phyloP scores from a whole-genome alignment of 306 rosid genomes.

The Boehmeria nivea region DNA sequence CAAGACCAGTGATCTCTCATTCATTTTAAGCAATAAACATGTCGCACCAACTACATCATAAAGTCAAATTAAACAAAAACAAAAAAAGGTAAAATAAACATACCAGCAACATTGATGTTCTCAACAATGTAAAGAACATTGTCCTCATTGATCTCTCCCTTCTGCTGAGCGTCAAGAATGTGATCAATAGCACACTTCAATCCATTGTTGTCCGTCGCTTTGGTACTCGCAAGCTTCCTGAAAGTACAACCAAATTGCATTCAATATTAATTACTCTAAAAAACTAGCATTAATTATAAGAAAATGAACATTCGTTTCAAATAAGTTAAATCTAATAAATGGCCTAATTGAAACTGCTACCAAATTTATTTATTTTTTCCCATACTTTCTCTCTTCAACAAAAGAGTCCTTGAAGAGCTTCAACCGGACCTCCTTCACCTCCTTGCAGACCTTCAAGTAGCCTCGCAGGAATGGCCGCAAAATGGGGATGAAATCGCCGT shows the following conservation, averaged over 20 bases:
- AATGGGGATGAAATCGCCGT: constrained; percentile 9
- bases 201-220: background rate
- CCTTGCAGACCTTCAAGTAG: constrained; percentile 7
- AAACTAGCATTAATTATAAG: background rate
- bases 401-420: constrained; percentile 9
- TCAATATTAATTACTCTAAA: background rate
- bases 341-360: too few species aligned
- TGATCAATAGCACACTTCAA: constrained; percentile 9
- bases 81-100: background rate
- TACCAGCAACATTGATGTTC: constrained; percentile 8
- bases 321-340: too few species aligned
- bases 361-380: too few species aligned
- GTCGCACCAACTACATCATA: too few species aligned
- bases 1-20: too few species aligned
- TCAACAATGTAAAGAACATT: constrained; percentile 7
- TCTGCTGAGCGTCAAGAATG: constrained; percentile 9
- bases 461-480: constrained; percentile 1
- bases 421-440: constrained; percentile 1
- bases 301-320: too few species aligned
- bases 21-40: too few species aligned
- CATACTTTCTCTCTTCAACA: constrained; percentile 5
- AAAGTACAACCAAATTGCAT: background rate
- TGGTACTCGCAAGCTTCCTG: constrained; percentile 7
- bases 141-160: constrained; percentile 12
- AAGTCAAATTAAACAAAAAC: too few species aligned